Conservation (phyloP, 1,139 yeast genomes). For the Yamadazyma dendronema region DNA sequence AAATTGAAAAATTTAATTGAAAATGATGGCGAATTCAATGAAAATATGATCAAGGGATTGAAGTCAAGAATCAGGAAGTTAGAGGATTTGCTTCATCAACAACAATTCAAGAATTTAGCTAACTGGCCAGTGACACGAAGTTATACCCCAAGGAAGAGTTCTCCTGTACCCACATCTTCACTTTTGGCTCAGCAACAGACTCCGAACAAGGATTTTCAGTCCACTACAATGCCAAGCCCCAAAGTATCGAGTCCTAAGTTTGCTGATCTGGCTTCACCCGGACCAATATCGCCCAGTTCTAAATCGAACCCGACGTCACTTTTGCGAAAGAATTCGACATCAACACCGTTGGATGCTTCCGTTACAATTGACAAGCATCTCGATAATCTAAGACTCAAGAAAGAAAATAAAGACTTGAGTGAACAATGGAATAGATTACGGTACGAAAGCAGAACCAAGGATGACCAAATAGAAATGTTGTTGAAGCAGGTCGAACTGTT, state of each 20-base stretch:
- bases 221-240: background rate
- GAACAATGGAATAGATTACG: slow-evolving; percentile 11
- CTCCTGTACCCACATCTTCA: slow-evolving; percentile 9
- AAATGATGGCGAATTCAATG: slow-evolving; percentile 30
- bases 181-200: slow-evolving; percentile 1
- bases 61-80: slow-evolving; percentile 59
- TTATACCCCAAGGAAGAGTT: slow-evolving; percentile 3
- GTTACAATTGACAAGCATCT: slow-evolving; percentile 43
- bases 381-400: slow-evolving; percentile 39
- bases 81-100: slow-evolving; percentile 66
- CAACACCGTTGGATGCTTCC: slow-evolving; percentile 31
- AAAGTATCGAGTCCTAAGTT: slow-evolving; percentile 1
- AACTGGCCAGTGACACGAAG: slow-evolving; percentile 50
- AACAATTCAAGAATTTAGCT: slow-evolving; percentile 55
- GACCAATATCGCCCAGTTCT: slow-evolving; percentile 4
- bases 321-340: slow-evolving; percentile 11
- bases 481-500: slow-evolving; percentile 12
- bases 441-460: slow-evolving; percentile 4
- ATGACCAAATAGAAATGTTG: slow-evolving; percentile 7
- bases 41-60: slow-evolving; percentile 51
- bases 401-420: slow-evolving; percentile 25
- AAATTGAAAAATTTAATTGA: slow-evolving; percentile 17
- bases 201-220: background rate
- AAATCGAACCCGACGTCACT: slow-evolving; percentile 15
- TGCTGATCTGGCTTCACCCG: background rate